phyloP scores from a whole-genome alignment of 495 filamentous ascomycete genomes.

The Tuber microsphaerosporum region DNA sequence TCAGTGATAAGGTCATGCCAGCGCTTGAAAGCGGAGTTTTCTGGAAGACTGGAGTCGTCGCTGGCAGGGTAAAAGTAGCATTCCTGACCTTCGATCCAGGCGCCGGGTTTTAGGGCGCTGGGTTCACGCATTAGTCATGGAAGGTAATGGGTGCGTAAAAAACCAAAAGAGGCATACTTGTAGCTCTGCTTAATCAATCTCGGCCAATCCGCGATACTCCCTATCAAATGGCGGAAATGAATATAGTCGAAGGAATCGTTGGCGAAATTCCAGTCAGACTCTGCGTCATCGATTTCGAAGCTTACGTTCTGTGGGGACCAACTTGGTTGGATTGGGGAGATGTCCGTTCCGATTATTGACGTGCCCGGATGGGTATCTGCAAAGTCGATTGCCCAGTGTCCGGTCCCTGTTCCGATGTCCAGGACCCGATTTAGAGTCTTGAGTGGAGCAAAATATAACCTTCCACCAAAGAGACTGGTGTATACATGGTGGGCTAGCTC shows the following conservation, averaged over 20 bases:
- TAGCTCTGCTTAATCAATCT: constrained; percentile 33
- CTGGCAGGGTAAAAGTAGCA: constrained; percentile 48
- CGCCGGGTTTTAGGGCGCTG: constrained; percentile 48
- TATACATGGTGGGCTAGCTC: constrained; percentile 48
- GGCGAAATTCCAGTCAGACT: constrained; percentile 48
- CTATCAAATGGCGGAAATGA: constrained; percentile 42
- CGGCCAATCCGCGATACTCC: constrained; percentile 43
- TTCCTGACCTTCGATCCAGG: constrained; percentile 56
- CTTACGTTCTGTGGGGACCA: constrained; percentile 49
- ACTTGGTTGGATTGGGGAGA: constrained; percentile 47
- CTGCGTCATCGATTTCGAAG: constrained; percentile 49
- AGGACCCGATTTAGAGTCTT: constrained; percentile 41
- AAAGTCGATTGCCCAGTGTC: constrained; percentile 34
- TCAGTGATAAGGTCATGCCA: constrained; percentile 19
- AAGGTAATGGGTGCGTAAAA: not conserved
- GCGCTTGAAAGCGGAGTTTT: constrained; percentile 22
- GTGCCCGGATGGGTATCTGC: constrained; percentile 37
- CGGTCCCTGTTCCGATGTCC: constrained; percentile 47
- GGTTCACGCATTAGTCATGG: not conserved
- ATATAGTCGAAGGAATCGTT: constrained; percentile 45
- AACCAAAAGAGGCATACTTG: constrained; percentile 28
- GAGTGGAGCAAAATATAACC: constrained; percentile 44
- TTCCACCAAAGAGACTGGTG: constrained; percentile 38
- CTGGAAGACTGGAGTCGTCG: constrained; percentile 41
- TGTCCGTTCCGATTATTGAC: constrained; percentile 36